Base-by-base conservation (phyloP, 163 green algal genomes). In the Chlorella variabilis region DNA sequence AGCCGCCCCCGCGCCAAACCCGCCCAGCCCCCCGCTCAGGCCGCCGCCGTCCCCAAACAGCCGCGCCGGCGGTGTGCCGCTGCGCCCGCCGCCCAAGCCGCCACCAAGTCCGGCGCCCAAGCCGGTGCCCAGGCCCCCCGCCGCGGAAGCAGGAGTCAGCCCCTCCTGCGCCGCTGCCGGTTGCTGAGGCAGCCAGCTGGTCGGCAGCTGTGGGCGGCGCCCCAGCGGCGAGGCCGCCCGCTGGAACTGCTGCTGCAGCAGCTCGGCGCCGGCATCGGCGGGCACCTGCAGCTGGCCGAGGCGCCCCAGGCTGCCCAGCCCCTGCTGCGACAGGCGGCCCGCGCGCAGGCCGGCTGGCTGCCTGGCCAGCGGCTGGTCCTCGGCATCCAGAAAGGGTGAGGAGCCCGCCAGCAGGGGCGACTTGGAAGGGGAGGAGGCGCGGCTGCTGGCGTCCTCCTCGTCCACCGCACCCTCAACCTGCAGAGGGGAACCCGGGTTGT, bases 361-460 rank as follows among this genome's bases (percentile, higher is more conserved):
- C 38, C 54, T 68, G 0, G 66, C 49, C 38, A 83, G 77, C 18
- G 77, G 77, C 38, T 69, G 66, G 38, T 83, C 77, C 3, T 62
- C 27, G 3, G 65, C 31, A 5, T 83, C 77, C 0, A 83, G 65
- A 27, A 77, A 83, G 4, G 45, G 49, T 9, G 77, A 36, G 21
- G 66, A 54, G 23, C 41, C 68, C 42, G n/a, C 31, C 9, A 66
- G 20, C 18, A 83, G 66, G 4, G 66, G 77, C 3, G 77, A 83
- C n/a, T 83, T 83, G 51, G 77, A 48, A n/a, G 77, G 77, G 3
- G 77, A 83, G 7, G 77, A 83, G 18, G 77, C 77, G 15, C 77
- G 65, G 49, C 59, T 76, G 66, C 63, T 77, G 6, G 62, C 77
- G 48, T 83, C 66, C 25, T 83, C 77, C 20, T 75, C 77, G 0